Percentiles rank a stretch among this genome's conserved stretches.
phyloP scores from a whole-genome alignment of 305 asterid genomes.

The Solanum aculeatissimum region DNA sequence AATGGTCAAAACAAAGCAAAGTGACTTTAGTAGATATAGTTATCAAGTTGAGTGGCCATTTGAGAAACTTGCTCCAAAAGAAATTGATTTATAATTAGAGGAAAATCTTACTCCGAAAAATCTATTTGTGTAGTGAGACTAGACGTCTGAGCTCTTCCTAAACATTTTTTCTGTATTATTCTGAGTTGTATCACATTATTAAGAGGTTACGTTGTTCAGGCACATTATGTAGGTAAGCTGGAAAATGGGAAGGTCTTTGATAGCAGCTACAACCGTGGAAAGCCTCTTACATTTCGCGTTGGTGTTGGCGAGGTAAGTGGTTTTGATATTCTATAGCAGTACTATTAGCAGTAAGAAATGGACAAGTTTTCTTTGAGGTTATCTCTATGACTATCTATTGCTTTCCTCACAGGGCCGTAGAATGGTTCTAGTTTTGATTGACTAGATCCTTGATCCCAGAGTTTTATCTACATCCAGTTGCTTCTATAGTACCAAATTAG shows the following conservation, averaged over 20 bases:
- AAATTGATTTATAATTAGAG: neutral
- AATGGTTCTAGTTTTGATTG: neutral
- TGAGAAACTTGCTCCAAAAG: neutral
- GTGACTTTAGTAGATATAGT: neutral
- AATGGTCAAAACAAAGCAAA: neutral
- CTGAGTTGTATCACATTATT: neutral
- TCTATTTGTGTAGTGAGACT: neutral
- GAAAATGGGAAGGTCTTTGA: constrained; percentile 77
- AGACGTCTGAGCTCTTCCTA: neutral
- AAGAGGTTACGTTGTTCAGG: constrained; percentile 23
- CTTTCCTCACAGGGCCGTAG: neutral
- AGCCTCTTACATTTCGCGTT: constrained; percentile 74
- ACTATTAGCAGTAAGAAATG: neutral
- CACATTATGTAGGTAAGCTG: constrained; percentile 72
- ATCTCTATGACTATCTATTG: neutral
- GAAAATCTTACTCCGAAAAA: neutral
- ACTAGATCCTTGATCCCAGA: neutral
- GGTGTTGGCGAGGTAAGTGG: constrained; percentile 77
- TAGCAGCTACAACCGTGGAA: constrained; percentile 84
- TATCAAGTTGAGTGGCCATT: neutral
- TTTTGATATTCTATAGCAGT: neutral
- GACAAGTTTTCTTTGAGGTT: neutral
- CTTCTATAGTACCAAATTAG: neutral
- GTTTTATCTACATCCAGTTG: neutral
- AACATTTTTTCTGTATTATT: neutral